Base-by-base conservation (phyloP, 2,329 filamentous ascomycete species). In the Fusarium goolgardi region DNA sequence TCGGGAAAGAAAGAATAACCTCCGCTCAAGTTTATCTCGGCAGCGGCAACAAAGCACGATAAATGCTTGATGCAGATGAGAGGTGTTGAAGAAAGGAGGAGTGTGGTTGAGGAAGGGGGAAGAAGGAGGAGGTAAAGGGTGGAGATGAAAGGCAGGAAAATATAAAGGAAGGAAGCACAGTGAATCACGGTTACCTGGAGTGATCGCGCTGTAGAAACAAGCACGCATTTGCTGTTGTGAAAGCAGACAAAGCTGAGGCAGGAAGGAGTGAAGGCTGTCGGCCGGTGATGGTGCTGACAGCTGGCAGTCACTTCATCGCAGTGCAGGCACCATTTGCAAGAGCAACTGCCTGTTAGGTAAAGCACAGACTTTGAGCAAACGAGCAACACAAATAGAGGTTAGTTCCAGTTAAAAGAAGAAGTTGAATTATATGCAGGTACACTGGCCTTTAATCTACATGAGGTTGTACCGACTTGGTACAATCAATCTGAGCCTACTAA, bases 221-320 rank as follows among this genome's bases (percentile, higher is more conserved):
- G 37, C 23, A 32, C 11, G 40, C 50, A 15, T 49, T 41, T 50
- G 35, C 8, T 57, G 23, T 23, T 20, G 3, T 18, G 20, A 35
- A 32, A 54, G n/a, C 12, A 27, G 31, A 39, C 23, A 34, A 50
- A 58, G 43, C 15, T 6, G 27, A 50, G 31, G 39, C 45, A 31
- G 35, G 49, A 46, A 37, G 27, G 40, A 53, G 61, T 55, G 37
- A 53, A 40, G 25, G 18, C 10, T 35, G n/a, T n/a, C 44, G 41
- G 37, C 34, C 20, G 46, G 44, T 61, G 47, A 43, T 56, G 61
- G 20, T 69, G 25, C 25, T 21, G 51, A 37, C 65, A 66, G 23
- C 56, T 59, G 66, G 32, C 49, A 44, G 58, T 46, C 29, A 49
- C 37, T 51, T 43, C 1, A 16, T 39, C 31, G 16, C 21, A 47